These are phyloP conservation scores for Penicillium sp. DNA, from an alignment of 2,329 filamentous ascomycete species.

Conservation along the genomic window DNA sequence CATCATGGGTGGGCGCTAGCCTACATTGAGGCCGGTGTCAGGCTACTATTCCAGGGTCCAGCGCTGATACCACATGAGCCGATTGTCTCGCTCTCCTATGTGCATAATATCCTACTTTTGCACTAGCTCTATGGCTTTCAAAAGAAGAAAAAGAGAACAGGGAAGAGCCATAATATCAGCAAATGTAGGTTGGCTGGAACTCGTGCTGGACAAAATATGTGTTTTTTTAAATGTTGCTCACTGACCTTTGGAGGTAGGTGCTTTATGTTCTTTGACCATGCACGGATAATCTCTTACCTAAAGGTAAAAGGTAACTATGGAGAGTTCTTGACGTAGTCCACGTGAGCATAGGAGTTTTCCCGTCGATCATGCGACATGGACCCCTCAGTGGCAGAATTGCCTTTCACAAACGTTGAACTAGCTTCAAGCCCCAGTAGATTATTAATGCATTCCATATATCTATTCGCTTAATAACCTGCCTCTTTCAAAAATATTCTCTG, in stretches of 20 bases:
- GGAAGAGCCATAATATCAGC: no score
- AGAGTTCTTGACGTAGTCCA: neutral
- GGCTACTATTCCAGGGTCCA: neutral
- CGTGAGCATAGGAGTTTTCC: neutral
- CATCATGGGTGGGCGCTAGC: slow-evolving; percentile 3
- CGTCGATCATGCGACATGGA: neutral
- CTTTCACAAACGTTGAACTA: neutral
- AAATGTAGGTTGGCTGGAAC: no score
- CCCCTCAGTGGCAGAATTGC: neutral
- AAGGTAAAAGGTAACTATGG: neutral
- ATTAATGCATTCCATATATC: neutral
- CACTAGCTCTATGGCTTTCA: no score
- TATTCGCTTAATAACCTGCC: neutral
- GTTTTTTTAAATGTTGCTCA: no score
- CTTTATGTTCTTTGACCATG: no score
- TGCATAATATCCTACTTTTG: no score
- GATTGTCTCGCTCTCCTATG: no score
- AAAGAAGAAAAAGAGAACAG: no score
- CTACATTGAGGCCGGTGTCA: slow-evolving; percentile 4
- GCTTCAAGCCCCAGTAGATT: neutral
- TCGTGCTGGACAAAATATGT: no score
- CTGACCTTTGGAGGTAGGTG: no score
- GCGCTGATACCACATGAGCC: no score
- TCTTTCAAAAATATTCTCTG: neutral
- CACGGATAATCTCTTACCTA: neutral